Evolutionary conservation across 2,329 filamentous ascomycete species (phyloP), one percentile per base, ranked within the genome.

Genomic region (Aspergillus oerlinghausenensis): DNA sequence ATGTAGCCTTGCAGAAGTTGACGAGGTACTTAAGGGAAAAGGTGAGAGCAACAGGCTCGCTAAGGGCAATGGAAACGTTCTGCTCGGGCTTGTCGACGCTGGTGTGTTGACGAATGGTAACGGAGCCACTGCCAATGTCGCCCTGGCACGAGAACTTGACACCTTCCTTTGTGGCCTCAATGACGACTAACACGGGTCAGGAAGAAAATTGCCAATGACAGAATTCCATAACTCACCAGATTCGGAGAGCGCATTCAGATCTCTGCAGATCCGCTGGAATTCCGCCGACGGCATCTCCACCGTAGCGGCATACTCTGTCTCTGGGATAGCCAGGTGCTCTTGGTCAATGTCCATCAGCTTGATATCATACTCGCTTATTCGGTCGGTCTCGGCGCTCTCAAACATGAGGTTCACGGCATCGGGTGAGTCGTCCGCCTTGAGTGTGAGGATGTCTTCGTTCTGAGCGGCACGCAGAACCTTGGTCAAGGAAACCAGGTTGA

Each of bases 261-360:
- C 95, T 62, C 89, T 87, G 80, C 91, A 96, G 76, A 99, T 99
- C 67, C 92, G 88, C 78, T 90, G 88, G 79, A 99, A 97, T 78
- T 99, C 94, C 50, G 81, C 75, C 35, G 89, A 86, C 14, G 94
- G 93, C 90, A 99, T 92, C 54, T 84, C 81, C 63, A 99, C 90
- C 19, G 89, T 94, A 50, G 94, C 89, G 42, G 92, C 89, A 73
- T 99, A 99, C 71, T 99, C 94, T n/a, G 95, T 99, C 69, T 99
- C 93, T 17, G 94, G 94, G 68, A 99, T 99, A 61, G 94, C 94
- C 77, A 99, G 81, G 77, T 99, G 94, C 83, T 99, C 94, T 81
- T 99, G 95, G 79, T 99, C 94, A 76, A 99, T 99, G 75, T 99
- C 94, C 94, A 99, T 99, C 75, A 99, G 87, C 84, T 99, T 99